Evolutionary conservation across 1,284 basidiomycete genomes (phyloP).

Genomic region (Tilletia horrida): DNA sequence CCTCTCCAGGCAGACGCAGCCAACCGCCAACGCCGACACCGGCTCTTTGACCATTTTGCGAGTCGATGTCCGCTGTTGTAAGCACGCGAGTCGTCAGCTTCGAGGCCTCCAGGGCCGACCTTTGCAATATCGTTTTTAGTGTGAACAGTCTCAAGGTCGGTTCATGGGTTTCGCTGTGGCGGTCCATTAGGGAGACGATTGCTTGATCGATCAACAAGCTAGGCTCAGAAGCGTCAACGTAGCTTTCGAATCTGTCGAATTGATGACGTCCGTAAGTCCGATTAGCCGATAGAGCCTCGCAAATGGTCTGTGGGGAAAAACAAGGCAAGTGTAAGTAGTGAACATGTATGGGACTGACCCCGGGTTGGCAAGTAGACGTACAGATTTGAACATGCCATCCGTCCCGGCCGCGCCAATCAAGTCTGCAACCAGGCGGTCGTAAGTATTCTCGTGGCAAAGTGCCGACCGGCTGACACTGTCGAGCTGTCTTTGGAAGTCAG

Average conservation of each 20-base stretch:
- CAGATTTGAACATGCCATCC: background rate
- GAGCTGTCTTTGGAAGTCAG: background rate
- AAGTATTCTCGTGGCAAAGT: background rate
- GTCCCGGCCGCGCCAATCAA: background rate
- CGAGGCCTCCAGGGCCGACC: background rate
- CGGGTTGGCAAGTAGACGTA: background rate
- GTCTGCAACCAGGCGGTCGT: background rate
- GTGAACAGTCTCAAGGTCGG: background rate
- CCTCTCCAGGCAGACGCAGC: background rate
- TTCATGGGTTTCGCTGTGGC: background rate
- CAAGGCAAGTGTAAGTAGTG: background rate
- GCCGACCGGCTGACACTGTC: too few relatives aligned
- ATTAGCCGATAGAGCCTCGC: background rate
- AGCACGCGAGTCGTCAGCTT: background rate
- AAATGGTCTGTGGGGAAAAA: background rate
- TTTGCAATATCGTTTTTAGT: background rate
- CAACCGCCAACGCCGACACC: conserved; percentile 7
- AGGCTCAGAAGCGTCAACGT: background rate
- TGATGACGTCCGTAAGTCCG: background rate
- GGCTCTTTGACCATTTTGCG: background rate
- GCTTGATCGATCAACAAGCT: background rate
- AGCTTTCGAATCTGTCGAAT: background rate
- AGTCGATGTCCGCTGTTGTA: background rate
- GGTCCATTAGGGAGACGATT: background rate
- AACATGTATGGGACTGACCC: background rate